phyloP scores from a whole-genome alignment of 495 filamentous ascomycete species.

The Aspergillus steynii region DNA sequence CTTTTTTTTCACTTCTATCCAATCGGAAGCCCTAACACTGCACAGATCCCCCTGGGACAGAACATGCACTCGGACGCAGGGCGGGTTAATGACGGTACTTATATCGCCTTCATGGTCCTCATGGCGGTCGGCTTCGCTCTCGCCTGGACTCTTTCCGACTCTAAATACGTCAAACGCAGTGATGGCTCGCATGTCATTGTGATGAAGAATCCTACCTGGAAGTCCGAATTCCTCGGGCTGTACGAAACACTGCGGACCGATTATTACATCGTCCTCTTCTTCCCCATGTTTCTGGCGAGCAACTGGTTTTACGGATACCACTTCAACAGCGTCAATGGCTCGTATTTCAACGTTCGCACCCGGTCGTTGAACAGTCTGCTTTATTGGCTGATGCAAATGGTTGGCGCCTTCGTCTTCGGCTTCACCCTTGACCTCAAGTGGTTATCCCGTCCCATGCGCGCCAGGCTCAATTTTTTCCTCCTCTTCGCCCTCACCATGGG shows the following conservation, averaged over 20 bases:
- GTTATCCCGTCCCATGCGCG: constrained; percentile 69
- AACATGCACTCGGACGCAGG: constrained; percentile 66
- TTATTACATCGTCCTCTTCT: constrained; percentile 79
- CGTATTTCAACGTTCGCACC: constrained; percentile 80
- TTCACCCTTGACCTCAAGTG: constrained; percentile 66
- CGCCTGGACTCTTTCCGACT: constrained; percentile 71
- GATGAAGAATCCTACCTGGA: constrained; percentile 85
- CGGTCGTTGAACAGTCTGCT: constrained; percentile 79
- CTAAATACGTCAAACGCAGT: constrained; percentile 71
- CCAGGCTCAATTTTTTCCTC: constrained; percentile 65
- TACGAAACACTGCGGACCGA: constrained; percentile 70
- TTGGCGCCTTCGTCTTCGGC: constrained; percentile 79
- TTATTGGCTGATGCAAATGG: constrained; percentile 87
- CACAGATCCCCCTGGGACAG: constrained; percentile 72
- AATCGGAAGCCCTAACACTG: neutral
- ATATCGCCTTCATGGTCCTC: constrained; percentile 86
- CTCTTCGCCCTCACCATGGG: constrained; percentile 75
- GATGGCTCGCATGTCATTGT: constrained; percentile 83
- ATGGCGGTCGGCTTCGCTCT: constrained; percentile 76
- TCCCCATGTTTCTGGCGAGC: constrained; percentile 74
- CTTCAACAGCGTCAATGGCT: constrained; percentile 55
- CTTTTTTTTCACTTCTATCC: neutral
- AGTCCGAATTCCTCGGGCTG: constrained; percentile 75
- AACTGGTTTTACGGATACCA: constrained; percentile 56
- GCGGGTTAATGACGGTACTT: constrained; percentile 79